Conservation (phyloP, 2,329 filamentous ascomycete species). For the Fusarium musae region DNA sequence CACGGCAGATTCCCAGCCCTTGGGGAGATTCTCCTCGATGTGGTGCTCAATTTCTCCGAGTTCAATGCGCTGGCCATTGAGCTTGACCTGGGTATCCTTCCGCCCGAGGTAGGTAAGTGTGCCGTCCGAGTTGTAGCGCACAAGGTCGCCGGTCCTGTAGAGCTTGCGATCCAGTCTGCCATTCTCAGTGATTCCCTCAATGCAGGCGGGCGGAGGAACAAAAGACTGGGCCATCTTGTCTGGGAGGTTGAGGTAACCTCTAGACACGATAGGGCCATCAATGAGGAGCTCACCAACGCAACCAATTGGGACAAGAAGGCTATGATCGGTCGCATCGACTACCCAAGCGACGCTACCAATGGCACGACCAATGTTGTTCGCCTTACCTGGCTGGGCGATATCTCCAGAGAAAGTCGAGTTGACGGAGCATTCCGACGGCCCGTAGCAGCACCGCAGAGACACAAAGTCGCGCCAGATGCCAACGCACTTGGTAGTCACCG, state of each 20-base stretch:
- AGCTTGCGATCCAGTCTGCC: conserved; percentile 19
- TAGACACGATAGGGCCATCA: conserved; percentile 34
- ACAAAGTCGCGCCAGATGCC: conserved; percentile 32
- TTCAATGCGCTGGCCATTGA: conserved; percentile 68
- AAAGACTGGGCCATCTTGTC: conserved; percentile 28
- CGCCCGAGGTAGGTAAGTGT: conserved; percentile 59
- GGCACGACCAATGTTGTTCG: conserved; percentile 30
- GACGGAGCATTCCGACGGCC: conserved; percentile 28
- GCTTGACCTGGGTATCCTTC: conserved; percentile 69
- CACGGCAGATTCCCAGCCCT: conserved; percentile 28
- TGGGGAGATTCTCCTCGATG: conserved; percentile 41
- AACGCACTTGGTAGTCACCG: conserved; percentile 32
- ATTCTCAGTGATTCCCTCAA: background rate
- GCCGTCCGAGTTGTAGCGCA: conserved; percentile 54
- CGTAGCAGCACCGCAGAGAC: conserved; percentile 31
- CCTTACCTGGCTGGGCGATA: conserved; percentile 25
- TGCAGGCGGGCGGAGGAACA: background rate
- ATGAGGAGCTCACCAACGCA: conserved; percentile 27
- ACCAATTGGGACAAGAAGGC: conserved; percentile 12
- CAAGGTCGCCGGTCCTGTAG: conserved; percentile 63
- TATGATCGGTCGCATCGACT: conserved; percentile 14
- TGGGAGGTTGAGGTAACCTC: conserved; percentile 33
- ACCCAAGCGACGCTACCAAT: conserved; percentile 30
- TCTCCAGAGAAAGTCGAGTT: conserved; percentile 22
- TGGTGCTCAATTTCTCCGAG: conserved; percentile 58